Conservation (phyloP, 2,329 filamentous ascomycete species). For the Monosporascus sp. region DNA sequence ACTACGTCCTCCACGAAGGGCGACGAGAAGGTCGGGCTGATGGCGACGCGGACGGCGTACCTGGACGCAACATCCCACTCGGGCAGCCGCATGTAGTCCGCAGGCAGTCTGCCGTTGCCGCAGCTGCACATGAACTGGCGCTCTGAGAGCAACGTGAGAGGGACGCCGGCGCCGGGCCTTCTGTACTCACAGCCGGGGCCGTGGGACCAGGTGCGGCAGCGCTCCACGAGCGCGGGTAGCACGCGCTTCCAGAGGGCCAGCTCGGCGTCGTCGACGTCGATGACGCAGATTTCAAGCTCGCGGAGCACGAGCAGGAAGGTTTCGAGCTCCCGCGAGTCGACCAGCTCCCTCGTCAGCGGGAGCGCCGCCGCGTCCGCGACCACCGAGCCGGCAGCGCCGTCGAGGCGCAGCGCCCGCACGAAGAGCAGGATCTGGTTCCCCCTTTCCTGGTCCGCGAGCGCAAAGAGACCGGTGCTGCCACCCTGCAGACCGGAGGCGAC, state of each 20-base stretch:
- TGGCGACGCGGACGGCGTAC: constrained; percentile 49
- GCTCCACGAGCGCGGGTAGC: constrained; percentile 40
- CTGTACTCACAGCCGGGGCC: constrained; percentile 38
- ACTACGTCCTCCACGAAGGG: constrained; percentile 38
- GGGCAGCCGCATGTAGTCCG: constrained; percentile 34
- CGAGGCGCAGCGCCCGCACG: constrained; percentile 39
- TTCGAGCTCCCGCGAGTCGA: constrained; percentile 28
- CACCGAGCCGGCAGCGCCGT: constrained; percentile 35
- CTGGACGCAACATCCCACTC: constrained; percentile 38
- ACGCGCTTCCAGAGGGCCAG: constrained; percentile 46
- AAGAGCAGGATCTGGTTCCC: constrained; percentile 29
- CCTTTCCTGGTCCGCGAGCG: constrained; percentile 30
- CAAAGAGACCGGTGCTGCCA: constrained; percentile 39
- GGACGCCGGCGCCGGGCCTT: constrained; percentile 28
- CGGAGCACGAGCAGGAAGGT: constrained; percentile 34
- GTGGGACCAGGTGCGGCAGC: constrained; percentile 46
- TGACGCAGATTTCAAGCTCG: constrained; percentile 31
- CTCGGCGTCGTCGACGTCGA: constrained; percentile 49
- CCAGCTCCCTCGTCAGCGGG: constrained; percentile 33
- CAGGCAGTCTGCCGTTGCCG: constrained; percentile 37
- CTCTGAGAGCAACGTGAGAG: constrained; percentile 30
- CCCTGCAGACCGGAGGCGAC: constrained; percentile 40
- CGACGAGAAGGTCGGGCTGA: constrained; percentile 49
- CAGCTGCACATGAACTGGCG: constrained; percentile 40
- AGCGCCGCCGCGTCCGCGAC: constrained; percentile 45